Evolutionary conservation across 2,329 filamentous ascomycete genomes (phyloP).

Genomic region (Phaeosphaeria sp.): DNA sequence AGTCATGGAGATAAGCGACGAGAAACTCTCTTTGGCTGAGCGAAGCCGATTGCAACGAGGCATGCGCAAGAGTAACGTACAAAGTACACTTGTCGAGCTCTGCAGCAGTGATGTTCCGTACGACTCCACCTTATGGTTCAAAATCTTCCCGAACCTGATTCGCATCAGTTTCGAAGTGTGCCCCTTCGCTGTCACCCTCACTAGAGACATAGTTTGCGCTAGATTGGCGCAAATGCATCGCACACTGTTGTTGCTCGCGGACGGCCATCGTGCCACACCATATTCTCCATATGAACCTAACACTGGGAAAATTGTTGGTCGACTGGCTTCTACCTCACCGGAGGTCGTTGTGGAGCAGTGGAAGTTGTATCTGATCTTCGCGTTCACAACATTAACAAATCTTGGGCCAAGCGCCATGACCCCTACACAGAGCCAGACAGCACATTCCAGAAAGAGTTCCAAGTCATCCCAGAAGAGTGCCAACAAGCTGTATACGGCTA

Average conservation of each 20-base stretch:
- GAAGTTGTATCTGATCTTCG: conserved; percentile 97
- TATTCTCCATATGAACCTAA: conserved; percentile 65
- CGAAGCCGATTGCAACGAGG: conserved; percentile 90
- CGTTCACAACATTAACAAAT: conserved; percentile 91
- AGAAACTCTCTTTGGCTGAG: conserved; percentile 89
- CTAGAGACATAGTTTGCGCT: conserved; percentile 90
- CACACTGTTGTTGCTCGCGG: conserved; percentile 78
- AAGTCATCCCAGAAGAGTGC: conserved; percentile 70
- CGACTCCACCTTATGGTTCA: conserved; percentile 95
- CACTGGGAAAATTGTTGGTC: conserved; percentile 64
- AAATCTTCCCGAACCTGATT: conserved; percentile 95
- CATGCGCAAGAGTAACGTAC: conserved; percentile 80
- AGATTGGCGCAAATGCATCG: conserved; percentile 93
- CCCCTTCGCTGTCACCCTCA: conserved; percentile 87
- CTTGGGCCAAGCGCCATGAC: conserved; percentile 67
- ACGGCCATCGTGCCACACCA: conserved; percentile 60
- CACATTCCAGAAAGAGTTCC: conserved; percentile 80
- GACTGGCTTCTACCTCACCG: conserved; percentile 70
- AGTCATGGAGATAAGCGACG: conserved; percentile 91
- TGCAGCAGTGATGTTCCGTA: conserved; percentile 96
- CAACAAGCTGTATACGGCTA: conserved; percentile 84
- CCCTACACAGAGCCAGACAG: conserved; percentile 61
- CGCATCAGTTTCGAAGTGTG: conserved; percentile 89
- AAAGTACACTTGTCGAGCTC: conserved; percentile 88
- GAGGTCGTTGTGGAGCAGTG: conserved; percentile 94